Base-by-base conservation (phyloP, 2,329 filamentous ascomycete genomes). In the Trichoderma polysporum region DNA sequence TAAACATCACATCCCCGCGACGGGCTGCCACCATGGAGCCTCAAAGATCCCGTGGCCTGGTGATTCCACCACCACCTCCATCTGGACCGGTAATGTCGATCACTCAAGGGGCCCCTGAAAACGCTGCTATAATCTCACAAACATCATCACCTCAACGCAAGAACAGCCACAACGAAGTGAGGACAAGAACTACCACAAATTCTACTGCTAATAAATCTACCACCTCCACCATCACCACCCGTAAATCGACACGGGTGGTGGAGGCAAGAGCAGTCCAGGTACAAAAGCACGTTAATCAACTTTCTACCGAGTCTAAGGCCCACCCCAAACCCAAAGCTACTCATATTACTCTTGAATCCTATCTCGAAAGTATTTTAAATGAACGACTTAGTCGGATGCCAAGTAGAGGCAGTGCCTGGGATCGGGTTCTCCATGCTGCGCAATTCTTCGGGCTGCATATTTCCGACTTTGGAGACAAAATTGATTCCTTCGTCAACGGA, bases 391-490 rank as follows among this genome's bases (percentile, higher is more conserved):
- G 78, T 17, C 78, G 80, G 61, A 81, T 81, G 77, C 79, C 79
- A 2, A 73, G 73, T 5, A 71, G 76, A 45, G 79, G 78, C n/a
- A 80, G 78, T 60, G 74, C 77, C 54, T 81, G 79, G 79, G 79
- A 81, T 64, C 75, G 76, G 1, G 78, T 81, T 1, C 71, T 81
- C 33, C 77, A 76, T 45, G 75, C 76, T 17, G 79, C 79, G 3
- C 78, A 81, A 66, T 80, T 78, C 73, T 81, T 80, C 50, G 79
- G 78, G 3, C 73, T 79, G 5, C 79, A 80, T 67, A 72, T 81
- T 17, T 77, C 75, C 66, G 71, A 74, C 3, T 79, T 80, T 19
- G 77, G 76, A 7, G 69, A 70, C 27, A 75, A 74, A 22, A 73
- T 80, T 1, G 74, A 76, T 8, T n/a, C 53, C 0, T 74, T 76